Conservation (phyloP, 805 yeast genomes). For the Priceomyces melissophilus region DNA sequence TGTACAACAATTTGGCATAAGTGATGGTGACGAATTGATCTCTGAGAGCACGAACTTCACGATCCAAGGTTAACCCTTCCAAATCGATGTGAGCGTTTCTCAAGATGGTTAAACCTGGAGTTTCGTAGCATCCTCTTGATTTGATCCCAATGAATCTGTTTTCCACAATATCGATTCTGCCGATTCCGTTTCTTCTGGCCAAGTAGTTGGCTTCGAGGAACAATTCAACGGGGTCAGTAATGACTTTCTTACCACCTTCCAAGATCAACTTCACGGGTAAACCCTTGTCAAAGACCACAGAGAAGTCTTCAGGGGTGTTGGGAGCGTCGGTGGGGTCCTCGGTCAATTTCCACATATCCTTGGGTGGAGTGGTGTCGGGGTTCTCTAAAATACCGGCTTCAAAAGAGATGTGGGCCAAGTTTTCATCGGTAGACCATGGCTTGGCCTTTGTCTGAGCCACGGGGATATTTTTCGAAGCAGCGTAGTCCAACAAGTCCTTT, state of each 20-base stretch:
- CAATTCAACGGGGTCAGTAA: conserved; percentile 86
- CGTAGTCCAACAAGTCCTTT: conserved; percentile 91
- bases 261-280: conserved; percentile 78
- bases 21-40: conserved; percentile 93
- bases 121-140: conserved; percentile 99
- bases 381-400: conserved; percentile 99
- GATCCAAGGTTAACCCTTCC: conserved; percentile 94
- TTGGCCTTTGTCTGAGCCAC: conserved; percentile 97
- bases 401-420: conserved; percentile 97
- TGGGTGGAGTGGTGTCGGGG: conserved; percentile 98
- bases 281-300: conserved; percentile 81
- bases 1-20: conserved; percentile 86
- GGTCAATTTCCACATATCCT: conserved; percentile 99
- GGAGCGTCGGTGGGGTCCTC: conserved; percentile 97
- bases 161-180: conserved; percentile 98
- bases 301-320: conserved; percentile 82
- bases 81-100: conserved; percentile 93
- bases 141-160: conserved; percentile 98
- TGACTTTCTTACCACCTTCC: conserved; percentile 54
- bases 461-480: conserved; percentile 86
- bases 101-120: conserved; percentile 94
- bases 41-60: conserved; percentile 96
- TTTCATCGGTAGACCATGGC: conserved; percentile 99
- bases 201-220: conserved; percentile 90
- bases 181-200: conserved; percentile 99